phyloP scores from a whole-genome alignment of 805 yeast genomes.

The Pichia insulana region DNA sequence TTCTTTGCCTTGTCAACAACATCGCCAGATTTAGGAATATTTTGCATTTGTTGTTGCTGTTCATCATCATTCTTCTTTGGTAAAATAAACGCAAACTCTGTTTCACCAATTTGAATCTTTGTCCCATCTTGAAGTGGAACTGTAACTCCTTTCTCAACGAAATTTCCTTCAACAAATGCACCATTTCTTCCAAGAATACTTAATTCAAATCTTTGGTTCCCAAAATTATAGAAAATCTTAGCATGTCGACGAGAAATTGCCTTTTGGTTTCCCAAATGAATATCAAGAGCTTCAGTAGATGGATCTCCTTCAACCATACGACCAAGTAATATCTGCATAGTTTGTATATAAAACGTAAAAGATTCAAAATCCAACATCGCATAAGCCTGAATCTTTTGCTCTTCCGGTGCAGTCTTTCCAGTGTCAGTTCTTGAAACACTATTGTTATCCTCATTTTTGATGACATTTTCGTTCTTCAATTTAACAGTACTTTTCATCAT shows the following conservation, averaged over 20 bases:
- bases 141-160: slow-evolving; percentile 85
- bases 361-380: slow-evolving; percentile 85
- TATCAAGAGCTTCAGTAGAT: slow-evolving; percentile 61
- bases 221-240: slow-evolving; percentile 91
- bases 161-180: slow-evolving; percentile 87
- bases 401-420: neutral
- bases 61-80: slow-evolving; percentile 34
- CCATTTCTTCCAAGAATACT: slow-evolving; percentile 93
- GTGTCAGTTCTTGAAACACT: neutral
- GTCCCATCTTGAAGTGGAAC: slow-evolving; percentile 78
- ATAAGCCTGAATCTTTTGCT: slow-evolving; percentile 41
- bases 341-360: slow-evolving; percentile 92
- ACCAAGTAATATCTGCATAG: slow-evolving; percentile 90
- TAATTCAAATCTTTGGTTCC: slow-evolving; percentile 88
- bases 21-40: neutral
- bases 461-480: neutral
- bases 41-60: neutral
- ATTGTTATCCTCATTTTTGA: neutral
- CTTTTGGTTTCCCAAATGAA: slow-evolving; percentile 84
- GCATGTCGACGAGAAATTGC: slow-evolving; percentile 94
- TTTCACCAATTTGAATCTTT: slow-evolving; percentile 87
- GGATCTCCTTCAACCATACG: slow-evolving; percentile 67
- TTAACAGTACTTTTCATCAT: no score
- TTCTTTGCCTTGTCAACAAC: neutral
- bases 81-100: slow-evolving; percentile 76